phyloP scores from a whole-genome alignment of 1,284 basidiomycete species.

The Cutaneotrichosporon mucoides region DNA sequence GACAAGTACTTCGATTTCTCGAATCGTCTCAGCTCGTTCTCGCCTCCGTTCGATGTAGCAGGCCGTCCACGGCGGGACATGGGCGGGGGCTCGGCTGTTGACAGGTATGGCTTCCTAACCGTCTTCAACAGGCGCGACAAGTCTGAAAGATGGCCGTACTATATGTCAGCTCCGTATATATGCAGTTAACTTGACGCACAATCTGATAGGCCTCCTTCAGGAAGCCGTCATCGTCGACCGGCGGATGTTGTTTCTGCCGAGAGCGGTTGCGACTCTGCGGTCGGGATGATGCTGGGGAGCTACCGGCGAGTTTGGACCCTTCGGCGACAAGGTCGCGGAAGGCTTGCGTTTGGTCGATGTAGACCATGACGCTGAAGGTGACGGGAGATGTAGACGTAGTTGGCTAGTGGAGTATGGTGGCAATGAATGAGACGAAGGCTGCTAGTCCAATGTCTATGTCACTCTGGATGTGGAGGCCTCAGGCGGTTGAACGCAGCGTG shows the following conservation, averaged over 20 bases:
- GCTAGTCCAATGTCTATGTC: too few species aligned
- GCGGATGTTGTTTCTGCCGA: not conserved
- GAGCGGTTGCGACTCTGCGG: constrained; percentile 15
- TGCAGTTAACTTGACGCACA: constrained; percentile 23
- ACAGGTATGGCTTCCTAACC: constrained; percentile 47
- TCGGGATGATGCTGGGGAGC: constrained; percentile 9
- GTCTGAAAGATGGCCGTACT: constrained; percentile 43
- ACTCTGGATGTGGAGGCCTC: too few species aligned
- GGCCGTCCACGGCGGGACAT: constrained; percentile 21
- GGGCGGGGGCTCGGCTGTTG: constrained; percentile 34
- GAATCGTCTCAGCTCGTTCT: constrained; percentile 33
- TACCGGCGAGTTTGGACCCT: constrained; percentile 7
- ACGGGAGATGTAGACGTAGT: too few species aligned
- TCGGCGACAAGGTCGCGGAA: constrained; percentile 23
- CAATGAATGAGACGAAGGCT: too few species aligned
- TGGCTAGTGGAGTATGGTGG: too few species aligned
- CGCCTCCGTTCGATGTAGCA: not conserved
- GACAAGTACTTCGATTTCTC: constrained; percentile 50
- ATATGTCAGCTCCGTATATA: not conserved
- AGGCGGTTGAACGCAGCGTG: too few species aligned
- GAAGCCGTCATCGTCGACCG: constrained; percentile 32
- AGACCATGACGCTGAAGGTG: constrained; percentile 12
- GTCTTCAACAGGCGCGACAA: constrained; percentile 33
- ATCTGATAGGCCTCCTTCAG: constrained; percentile 48
- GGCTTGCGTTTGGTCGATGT: constrained; percentile 24